A percentile compares a stretch with the other conserved stretches of the same genome.
These are phyloP conservation scores for Dendrothele bispora DNA, from an alignment of 768 basidiomycete species.

Conservation along the genomic window DNA sequence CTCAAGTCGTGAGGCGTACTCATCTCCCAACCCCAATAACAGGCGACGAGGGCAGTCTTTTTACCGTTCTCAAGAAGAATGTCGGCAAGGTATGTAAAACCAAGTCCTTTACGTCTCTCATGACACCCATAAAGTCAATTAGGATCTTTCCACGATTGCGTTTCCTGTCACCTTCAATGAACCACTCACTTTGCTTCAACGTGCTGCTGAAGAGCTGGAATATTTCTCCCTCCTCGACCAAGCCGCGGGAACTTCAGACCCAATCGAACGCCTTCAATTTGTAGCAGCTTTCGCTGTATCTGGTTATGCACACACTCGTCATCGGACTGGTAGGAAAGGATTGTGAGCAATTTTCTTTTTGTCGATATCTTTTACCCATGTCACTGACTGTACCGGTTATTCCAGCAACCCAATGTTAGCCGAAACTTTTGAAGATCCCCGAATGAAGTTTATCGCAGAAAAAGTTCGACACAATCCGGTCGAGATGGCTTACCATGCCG, in stretches of 20 bases:
- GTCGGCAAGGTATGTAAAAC: conserved; percentile 67
- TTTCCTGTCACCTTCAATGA: conserved; percentile 93
- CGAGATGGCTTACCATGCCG: conserved; percentile 82
- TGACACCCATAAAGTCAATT: conserved; percentile 3
- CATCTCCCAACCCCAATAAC: conserved; percentile 58
- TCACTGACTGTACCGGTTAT: too few species aligned
- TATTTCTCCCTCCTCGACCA: conserved; percentile 69
- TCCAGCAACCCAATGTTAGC: conserved; percentile 82
- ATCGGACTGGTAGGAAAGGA: conserved; percentile 82
- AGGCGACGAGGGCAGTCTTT: conserved; percentile 80
- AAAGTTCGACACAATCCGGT: conserved; percentile 87
- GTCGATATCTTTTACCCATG: not conserved
- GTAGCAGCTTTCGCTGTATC: conserved; percentile 87
- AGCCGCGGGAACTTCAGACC: conserved; percentile 57
- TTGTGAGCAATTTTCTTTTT: conserved; percentile 57
- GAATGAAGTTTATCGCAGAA: conserved; percentile 83
- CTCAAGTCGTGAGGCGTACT: conserved; percentile 48
- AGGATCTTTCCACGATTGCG: conserved; percentile 82
- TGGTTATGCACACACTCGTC: conserved; percentile 76
- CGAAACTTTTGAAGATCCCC: conserved; percentile 83
- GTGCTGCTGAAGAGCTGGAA: conserved; percentile 82
- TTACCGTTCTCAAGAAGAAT: conserved; percentile 83
- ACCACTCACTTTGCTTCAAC: conserved; percentile 79
- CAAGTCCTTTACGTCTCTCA: not conserved
- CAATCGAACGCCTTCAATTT: conserved; percentile 68